A percentile compares a stretch with the other conserved stretches of the same genome.
Evolutionary conservation across 2,329 filamentous ascomycete species (phyloP).

Genomic region (Furcasterigmium sp.): DNA sequence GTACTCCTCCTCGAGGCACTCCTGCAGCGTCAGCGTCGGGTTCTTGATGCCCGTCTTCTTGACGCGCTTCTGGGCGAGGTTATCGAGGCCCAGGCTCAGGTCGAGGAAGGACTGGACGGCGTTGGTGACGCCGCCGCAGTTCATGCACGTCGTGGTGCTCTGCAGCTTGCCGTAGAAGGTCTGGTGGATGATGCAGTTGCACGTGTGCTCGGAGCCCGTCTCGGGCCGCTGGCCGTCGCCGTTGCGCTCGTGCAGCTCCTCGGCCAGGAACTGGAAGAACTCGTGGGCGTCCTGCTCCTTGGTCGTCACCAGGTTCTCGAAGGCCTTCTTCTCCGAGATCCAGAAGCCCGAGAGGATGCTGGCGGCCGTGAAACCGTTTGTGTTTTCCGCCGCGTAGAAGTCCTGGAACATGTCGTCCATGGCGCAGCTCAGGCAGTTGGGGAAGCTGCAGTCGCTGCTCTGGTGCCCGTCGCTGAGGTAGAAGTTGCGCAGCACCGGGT

Average conservation of each 20-base stretch:
- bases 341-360: conserved; percentile 86
- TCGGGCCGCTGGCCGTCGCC: conserved; percentile 61
- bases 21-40: conserved; percentile 52
- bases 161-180: conserved; percentile 91
- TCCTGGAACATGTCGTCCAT: conserved; percentile 72
- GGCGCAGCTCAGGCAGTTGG: conserved; percentile 62
- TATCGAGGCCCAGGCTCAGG: conserved; percentile 81
- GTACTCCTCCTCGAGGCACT: conserved; percentile 81
- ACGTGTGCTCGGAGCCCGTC: conserved; percentile 57
- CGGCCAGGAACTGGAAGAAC: conserved; percentile 92
- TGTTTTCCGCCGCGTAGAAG: conserved; percentile 68
- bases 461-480: conserved; percentile 90
- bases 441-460: conserved; percentile 62
- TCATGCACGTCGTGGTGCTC: conserved; percentile 85
- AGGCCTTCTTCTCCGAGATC: conserved; percentile 72
- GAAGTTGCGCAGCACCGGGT: conserved; percentile 84
- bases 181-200: conserved; percentile 88
- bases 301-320: conserved; percentile 77
- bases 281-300: conserved; percentile 97
- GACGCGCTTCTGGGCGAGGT: conserved; percentile 58
- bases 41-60: conserved; percentile 47
- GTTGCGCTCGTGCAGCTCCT: conserved; percentile 82
- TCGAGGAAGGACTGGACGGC: conserved; percentile 88
- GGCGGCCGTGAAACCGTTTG: conserved; percentile 84
- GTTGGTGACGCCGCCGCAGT: conserved; percentile 76